These are phyloP conservation scores for Pythium diclinum DNA, from an alignment of 352 stramenopile species.

Conservation along the genomic window DNA sequence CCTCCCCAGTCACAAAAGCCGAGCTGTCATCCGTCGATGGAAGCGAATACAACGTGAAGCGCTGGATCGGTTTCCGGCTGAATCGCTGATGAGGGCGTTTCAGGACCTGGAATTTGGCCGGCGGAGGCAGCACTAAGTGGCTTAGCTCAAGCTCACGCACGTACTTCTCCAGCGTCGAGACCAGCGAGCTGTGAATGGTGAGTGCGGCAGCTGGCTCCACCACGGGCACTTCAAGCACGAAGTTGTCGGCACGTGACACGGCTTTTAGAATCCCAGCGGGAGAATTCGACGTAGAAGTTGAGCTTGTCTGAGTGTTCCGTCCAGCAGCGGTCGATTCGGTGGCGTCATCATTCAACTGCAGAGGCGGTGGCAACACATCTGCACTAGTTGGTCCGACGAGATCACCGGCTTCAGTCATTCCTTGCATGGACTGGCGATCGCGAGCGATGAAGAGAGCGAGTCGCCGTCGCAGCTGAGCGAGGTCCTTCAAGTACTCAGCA, in stretches of 20 bases:
- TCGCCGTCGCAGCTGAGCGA: slow-evolving; percentile 8
- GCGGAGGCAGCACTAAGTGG: slow-evolving; percentile 50
- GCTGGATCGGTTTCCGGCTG: slow-evolving; percentile 47
- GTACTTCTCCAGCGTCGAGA: slow-evolving; percentile 56
- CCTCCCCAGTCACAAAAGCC: not conserved
- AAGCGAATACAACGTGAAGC: slow-evolving; percentile 48
- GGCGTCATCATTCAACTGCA: not conserved
- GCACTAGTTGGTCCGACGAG: not conserved
- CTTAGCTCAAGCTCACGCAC: slow-evolving; percentile 61
- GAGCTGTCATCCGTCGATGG: not conserved
- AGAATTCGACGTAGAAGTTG: not conserved
- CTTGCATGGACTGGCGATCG: slow-evolving; percentile 12
- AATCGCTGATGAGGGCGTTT: slow-evolving; percentile 61
- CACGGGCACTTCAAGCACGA: slow-evolving; percentile 58
- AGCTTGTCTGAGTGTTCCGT: not conserved
- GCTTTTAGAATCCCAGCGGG: slow-evolving; percentile 6
- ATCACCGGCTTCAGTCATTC: slow-evolving; percentile 4
- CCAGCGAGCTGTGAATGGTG: slow-evolving; percentile 51
- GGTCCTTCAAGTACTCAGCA: slow-evolving; percentile 14
- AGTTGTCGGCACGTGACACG: slow-evolving; percentile 29
- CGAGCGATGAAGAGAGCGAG: slow-evolving; percentile 19
- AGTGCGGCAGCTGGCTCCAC: slow-evolving; percentile 45
- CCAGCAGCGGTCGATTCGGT: not conserved
- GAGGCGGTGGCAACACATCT: not conserved
- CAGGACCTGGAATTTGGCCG: slow-evolving; percentile 80